A percentile compares a stretch with the other conserved stretches of the same genome.
phyloP scores from a whole-genome alignment of 2,329 filamentous ascomycete species.

The Hysterium pulicare region DNA sequence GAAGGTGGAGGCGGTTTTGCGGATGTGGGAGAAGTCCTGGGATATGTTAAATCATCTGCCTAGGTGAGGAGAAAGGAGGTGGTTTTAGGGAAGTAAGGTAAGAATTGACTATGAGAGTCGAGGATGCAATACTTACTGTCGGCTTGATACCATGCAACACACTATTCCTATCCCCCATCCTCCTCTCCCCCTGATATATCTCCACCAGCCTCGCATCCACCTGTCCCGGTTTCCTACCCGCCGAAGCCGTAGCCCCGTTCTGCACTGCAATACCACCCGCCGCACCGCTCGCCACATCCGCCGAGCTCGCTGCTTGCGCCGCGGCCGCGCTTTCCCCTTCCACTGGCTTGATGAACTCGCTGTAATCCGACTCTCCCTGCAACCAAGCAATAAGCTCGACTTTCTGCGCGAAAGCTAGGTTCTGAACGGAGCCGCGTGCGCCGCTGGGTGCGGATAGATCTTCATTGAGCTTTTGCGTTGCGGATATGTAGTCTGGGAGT shows the following conservation, averaged over 20 bases:
- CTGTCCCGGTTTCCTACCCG: slow-evolving; percentile 51
- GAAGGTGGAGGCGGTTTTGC: slow-evolving; percentile 78
- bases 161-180: slow-evolving; percentile 89
- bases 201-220: slow-evolving; percentile 78
- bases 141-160: slow-evolving; percentile 83
- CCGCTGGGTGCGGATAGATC: slow-evolving; percentile 58
- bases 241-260: slow-evolving; percentile 33
- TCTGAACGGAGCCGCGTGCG: slow-evolving; percentile 69
- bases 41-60: slow-evolving; percentile 4
- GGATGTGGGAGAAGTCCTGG: slow-evolving; percentile 90
- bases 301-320: slow-evolving; percentile 49
- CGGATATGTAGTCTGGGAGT: slow-evolving; percentile 87
- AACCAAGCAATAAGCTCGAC: slow-evolving; percentile 92
- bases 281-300: slow-evolving; percentile 51
- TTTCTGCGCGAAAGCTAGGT: slow-evolving; percentile 86
- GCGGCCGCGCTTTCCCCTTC: slow-evolving; percentile 56
- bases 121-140: slow-evolving; percentile 61
- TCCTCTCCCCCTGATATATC: slow-evolving; percentile 88
- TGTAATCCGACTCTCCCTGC: slow-evolving; percentile 74
- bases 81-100: slow-evolving; percentile 8
- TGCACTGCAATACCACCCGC: slow-evolving; percentile 42
- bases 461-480: slow-evolving; percentile 75
- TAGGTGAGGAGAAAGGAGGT: neutral
- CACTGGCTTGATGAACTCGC: slow-evolving; percentile 86
- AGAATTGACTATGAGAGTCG: neutral